Evolutionary conservation across 2,329 filamentous ascomycete species (phyloP).

Genomic region (Zarea fungicola): DNA sequence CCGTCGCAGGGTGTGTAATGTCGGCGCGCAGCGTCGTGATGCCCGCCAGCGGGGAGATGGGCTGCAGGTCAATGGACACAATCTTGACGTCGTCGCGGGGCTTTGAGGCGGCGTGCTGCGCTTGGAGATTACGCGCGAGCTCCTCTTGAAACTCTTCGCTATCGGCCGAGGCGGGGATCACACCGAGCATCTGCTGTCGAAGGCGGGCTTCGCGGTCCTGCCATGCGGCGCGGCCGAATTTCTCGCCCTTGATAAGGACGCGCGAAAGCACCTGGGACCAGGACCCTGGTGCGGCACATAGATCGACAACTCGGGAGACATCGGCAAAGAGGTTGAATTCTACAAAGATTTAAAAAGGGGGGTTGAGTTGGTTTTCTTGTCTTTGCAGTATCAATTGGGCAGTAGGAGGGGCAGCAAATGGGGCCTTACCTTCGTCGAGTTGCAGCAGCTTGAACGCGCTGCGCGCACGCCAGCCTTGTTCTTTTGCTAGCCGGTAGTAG

Average conservation of each 20-base stretch:
- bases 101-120: slow-evolving; percentile 26
- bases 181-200: slow-evolving; percentile 53
- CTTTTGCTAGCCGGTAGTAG: slow-evolving; percentile 95
- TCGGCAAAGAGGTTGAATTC: slow-evolving; percentile 91
- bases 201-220: slow-evolving; percentile 72
- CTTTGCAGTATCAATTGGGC: not conserved
- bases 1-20: slow-evolving; percentile 94
- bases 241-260: slow-evolving; percentile 88
- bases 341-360: slow-evolving; percentile 26
- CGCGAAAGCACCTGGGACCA: slow-evolving; percentile 97
- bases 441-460: slow-evolving; percentile 97
- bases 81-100: slow-evolving; percentile 77
- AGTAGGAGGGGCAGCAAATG: not conserved
- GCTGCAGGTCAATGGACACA: slow-evolving; percentile 91
- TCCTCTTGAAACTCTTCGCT: slow-evolving; percentile 18
- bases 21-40: slow-evolving; percentile 91
- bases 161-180: slow-evolving; percentile 34
- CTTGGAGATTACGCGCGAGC: slow-evolving; percentile 2
- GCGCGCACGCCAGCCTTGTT: slow-evolving; percentile 95
- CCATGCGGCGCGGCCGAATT: slow-evolving; percentile 81
- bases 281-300: slow-evolving; percentile 91
- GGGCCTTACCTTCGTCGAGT: slow-evolving; percentile 65
- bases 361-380: slow-evolving; percentile 17
- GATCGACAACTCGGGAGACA: slow-evolving; percentile 88
- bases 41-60: slow-evolving; percentile 88